These are phyloP conservation scores for Kwoniella shandongensis DNA, from an alignment of 768 basidiomycete genomes.

Conservation along the genomic window DNA sequence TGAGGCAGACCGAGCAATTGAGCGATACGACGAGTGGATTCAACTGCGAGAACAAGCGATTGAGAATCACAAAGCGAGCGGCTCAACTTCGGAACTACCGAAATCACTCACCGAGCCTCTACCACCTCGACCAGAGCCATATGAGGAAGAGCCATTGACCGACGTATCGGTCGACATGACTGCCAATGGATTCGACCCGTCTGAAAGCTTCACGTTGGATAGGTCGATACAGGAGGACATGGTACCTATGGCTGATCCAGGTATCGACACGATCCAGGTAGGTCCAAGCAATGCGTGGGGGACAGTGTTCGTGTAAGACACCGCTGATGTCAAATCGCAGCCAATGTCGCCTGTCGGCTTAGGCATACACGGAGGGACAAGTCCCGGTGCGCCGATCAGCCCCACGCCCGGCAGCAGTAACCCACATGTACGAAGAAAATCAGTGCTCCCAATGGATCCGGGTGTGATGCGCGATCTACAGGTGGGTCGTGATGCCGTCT, in stretches of 20 bases:
- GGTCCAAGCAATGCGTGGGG: conserved; percentile 10
- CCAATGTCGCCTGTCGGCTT: conserved; percentile 41
- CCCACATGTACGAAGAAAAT: conserved; percentile 89
- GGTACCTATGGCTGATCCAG: conserved; percentile 90
- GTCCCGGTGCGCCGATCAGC: conserved; percentile 55
- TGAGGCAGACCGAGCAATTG: conserved; percentile 80
- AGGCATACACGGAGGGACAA: conserved; percentile 71
- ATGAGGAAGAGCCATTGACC: conserved; percentile 81
- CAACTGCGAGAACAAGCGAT: conserved; percentile 74
- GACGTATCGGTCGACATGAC: conserved; percentile 82
- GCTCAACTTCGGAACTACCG: conserved; percentile 59
- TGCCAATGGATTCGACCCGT: conserved; percentile 48
- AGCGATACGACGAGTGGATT: conserved; percentile 87
- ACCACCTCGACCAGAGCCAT: conserved; percentile 72
- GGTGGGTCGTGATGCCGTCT: conserved; percentile 20
- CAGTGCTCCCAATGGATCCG: conserved; percentile 72
- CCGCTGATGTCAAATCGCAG: conserved; percentile 12
- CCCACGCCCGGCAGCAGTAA: conserved; percentile 19
- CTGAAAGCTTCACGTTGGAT: conserved; percentile 51
- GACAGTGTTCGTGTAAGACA: background rate
- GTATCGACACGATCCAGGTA: conserved; percentile 47
- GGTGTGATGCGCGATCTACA: conserved; percentile 52
- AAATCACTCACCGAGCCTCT: conserved; percentile 68
- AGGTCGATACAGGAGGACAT: conserved; percentile 69
- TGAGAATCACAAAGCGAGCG: conserved; percentile 55